Conservation (phyloP, 768 basidiomycete genomes). For the Boletus reticulatus region DNA sequence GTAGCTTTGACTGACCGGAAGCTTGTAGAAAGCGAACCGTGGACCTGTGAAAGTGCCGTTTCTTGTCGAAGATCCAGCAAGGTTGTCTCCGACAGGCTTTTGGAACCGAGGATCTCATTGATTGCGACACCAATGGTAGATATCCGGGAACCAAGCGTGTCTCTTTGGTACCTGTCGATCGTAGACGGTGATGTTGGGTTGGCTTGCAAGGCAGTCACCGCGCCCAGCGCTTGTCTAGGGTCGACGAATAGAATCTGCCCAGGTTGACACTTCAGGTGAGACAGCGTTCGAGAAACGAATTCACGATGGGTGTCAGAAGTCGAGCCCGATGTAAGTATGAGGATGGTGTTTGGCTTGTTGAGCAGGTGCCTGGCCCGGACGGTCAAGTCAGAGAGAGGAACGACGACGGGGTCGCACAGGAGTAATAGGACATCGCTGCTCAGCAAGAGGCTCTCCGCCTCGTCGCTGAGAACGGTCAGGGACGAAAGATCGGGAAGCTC, state of each 20-base stretch:
- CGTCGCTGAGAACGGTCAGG: conserved; percentile 13
- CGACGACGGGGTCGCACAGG: conserved; percentile 58
- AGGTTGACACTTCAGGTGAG: conserved; percentile 24
- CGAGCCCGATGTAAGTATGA: conserved; percentile 39
- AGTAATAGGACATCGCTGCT: conserved; percentile 64
- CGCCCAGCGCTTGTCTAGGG: conserved; percentile 55
- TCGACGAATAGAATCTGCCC: conserved; percentile 48
- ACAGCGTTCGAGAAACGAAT: conserved; percentile 21
- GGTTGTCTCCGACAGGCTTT: conserved; percentile 1
- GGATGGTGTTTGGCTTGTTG: conserved; percentile 40
- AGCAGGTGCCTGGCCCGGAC: conserved; percentile 25
- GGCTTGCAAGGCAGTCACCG: conserved; percentile 46
- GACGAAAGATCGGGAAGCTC: conserved; percentile 34
- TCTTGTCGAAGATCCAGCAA: conserved; percentile 32
- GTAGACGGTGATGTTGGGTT: conserved; percentile 45
- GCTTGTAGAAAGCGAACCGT: conserved; percentile 40
- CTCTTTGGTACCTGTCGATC: conserved; percentile 65
- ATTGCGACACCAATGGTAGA: conserved; percentile 46
- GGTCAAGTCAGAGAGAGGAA: conserved; percentile 41
- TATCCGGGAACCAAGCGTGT: conserved; percentile 57
- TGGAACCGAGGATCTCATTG: conserved; percentile 14
- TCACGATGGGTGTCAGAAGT: conserved; percentile 11
- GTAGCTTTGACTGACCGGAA: conserved; percentile 29
- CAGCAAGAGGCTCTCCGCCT: conserved; percentile 19
- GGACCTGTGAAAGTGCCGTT: conserved; percentile 39